These are phyloP conservation scores for Dendrobium huoshanense DNA, from an alignment of 106 monocot genomes.

Conservation along the genomic window DNA sequence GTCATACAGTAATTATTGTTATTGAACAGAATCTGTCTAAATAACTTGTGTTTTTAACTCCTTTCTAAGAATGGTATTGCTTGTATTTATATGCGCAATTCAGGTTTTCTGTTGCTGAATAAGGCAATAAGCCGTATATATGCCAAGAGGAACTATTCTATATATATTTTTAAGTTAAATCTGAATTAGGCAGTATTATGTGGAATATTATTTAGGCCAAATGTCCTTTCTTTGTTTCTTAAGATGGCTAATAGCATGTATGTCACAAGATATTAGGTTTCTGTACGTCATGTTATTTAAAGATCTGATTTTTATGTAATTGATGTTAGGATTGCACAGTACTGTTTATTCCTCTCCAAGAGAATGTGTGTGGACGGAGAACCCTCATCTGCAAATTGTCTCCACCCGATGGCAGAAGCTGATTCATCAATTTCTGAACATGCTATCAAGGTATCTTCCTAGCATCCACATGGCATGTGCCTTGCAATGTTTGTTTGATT, in stretches of 20 bases:
- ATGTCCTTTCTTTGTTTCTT: background rate
- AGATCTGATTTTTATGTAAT: background rate
- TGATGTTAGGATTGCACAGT: constrained; percentile 4
- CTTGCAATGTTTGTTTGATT: background rate
- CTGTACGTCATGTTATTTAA: background rate
- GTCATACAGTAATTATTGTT: background rate
- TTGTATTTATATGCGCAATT: background rate
- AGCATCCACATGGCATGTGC: background rate
- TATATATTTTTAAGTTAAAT: background rate
- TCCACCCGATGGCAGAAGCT: background rate
- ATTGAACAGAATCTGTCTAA: background rate
- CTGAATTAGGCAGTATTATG: background rate
- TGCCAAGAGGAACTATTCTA: background rate
- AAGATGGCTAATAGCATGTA: background rate
- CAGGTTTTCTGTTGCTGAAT: background rate
- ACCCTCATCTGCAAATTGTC: constrained; percentile 2
- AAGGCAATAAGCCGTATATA: background rate
- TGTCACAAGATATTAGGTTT: background rate
- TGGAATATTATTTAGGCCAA: background rate
- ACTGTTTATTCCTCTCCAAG: background rate
- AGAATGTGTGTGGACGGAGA: constrained; percentile 6
- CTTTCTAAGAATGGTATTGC: background rate
- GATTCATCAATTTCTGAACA: constrained; percentile 1
- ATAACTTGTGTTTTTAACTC: background rate
- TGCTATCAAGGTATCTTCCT: constrained; percentile 2